Evolutionary conservation across 2,329 filamentous ascomycete genomes (phyloP), one percentile per base, ranked within the genome.

Genomic region (Biscogniauxia mediterranea): DNA sequence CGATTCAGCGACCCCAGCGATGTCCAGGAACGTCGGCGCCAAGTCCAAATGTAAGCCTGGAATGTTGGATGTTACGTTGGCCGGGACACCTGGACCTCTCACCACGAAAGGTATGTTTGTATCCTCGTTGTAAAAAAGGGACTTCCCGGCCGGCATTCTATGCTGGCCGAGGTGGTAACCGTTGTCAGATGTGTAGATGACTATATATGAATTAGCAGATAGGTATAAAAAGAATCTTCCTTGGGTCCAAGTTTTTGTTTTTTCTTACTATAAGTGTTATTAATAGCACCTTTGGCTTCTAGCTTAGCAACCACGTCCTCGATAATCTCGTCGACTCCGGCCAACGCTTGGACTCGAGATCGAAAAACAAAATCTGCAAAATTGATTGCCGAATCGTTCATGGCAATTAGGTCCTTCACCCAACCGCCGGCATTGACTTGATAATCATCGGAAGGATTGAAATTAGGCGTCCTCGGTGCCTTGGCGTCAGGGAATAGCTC

Each of bases 241-340:
- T 3, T 4, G 19, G 25, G 50, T 49, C 8, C 19, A n/a, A 11
- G 17, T 8, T 9, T 32, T 42, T 23, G 23, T 23, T 23, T 23
- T 23, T 2, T 3, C 58, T 54, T 60, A 60, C 58, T 19, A 26
- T 56, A 60, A 13, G 58, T 60, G 28, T 60, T 60, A 20, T 60
- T 54, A 2, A 60, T 42, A 17, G 26, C 21, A n/a, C 28, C 54
- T 25, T 66, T 70, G 8, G 66, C 66, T n/a, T 73, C 68, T 1
- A 76, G 65, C 57, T 63, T 65, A 4, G 62, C 49, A 0, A 76
- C 54, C 1, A 75, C 68, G 55, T 75, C 73, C 28, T 71, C 66
- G 3, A 76, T 64, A 2, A 76, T 73, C 20, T 76, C 74, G 50
- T 77, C 74, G 0, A 77, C 64, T 3, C 73, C 71, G 17, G 66